phyloP scores from a whole-genome alignment of 129 eudicot species.

The Pulicaria dysenterica region DNA sequence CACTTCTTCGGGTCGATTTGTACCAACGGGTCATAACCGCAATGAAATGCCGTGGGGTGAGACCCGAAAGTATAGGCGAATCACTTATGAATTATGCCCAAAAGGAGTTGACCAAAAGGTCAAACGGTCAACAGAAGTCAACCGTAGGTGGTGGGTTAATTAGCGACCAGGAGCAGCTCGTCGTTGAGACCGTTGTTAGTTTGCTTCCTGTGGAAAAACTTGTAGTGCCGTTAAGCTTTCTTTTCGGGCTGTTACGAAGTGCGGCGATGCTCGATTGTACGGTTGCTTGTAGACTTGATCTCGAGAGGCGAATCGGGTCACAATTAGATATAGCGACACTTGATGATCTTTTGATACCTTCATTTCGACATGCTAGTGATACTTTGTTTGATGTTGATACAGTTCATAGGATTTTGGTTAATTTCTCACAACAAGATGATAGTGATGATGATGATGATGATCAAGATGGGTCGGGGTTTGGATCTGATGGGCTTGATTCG shows the following conservation, averaged over 20 bases:
- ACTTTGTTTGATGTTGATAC: conserved; percentile 91
- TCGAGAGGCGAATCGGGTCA: conserved; percentile 91
- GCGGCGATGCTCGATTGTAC: conserved; percentile 79
- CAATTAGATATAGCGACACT: conserved; percentile 87
- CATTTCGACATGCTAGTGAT: conserved; percentile 75
- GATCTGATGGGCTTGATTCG: conserved; percentile 69
- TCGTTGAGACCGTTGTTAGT: conserved; percentile 82
- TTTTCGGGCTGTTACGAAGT: conserved; percentile 85
- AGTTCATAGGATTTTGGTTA: conserved; percentile 84
- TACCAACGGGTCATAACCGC: conserved; percentile 84
- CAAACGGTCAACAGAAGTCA: conserved; percentile 42
- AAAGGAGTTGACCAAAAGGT: conserved; percentile 67
- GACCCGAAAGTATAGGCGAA: conserved; percentile 92
- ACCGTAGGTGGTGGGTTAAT: conserved; percentile 34
- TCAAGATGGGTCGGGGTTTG: conserved; percentile 79
- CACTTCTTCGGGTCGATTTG: conserved; percentile 69
- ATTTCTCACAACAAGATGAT: conserved; percentile 80
- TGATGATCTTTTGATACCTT: conserved; percentile 92
- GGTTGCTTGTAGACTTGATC: conserved; percentile 72
- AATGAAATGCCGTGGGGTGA: conserved; percentile 93
- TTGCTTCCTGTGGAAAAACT: conserved; percentile 83
- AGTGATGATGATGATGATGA: conserved; percentile 60
- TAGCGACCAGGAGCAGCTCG: conserved; percentile 53
- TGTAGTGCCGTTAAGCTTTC: conserved; percentile 68
- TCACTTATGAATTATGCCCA: conserved; percentile 82